Evolutionary conservation across 164 flowering plant species (phyloP), one percentile per base, ranked within the genome.

Genomic region (Dillenia turbinata): DNA sequence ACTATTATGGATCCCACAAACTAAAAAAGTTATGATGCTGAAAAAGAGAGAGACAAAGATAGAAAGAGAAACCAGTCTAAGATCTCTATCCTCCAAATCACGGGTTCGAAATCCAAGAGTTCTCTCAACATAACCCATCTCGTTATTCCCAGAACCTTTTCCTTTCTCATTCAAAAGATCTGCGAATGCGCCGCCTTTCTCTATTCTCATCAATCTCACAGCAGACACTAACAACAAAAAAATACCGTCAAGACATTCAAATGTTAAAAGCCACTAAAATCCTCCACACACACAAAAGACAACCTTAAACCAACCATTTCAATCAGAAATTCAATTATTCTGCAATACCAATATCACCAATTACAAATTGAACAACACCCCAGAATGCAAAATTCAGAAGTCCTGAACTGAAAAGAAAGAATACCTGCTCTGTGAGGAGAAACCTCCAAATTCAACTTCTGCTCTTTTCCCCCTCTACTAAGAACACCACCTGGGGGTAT

Each of bases 371-470:
- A 43, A 46, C 46, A 44, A 22, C 22, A 19, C 22, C 22, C 22
- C 22, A 19, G 22, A 12, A n/a, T 7, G 12, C 43, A 52, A 26
- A 47, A 62, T 8, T 9, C 17, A 60, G n/a, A 11, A 9, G 17
- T 40, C 50, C 9, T 19, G 24, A 47, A 57, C 46, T 12, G 50
- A 49, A 51, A 49, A 44, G 16, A 40, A 22, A 7, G 7, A 40
- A 47, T 81, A 89, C 97, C 97, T 55, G 96, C 94, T 80, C 97
- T 78, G 44, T 89, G 97, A 60, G 97, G 92, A 9, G 94, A 89
- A 67, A 92, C 81, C 69, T 88, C 87, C 72, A 78, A 73, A 81
- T 86, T 85, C 70, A 86, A 66, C 70, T 73, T 77, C 10, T 48
- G 67, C 22, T 19, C 22, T 19, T 19, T 19, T 19, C 22, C 22